These are phyloP conservation scores for Aspergillus sp. DNA, from an alignment of 2,329 filamentous ascomycete species.

Conservation along the genomic window DNA sequence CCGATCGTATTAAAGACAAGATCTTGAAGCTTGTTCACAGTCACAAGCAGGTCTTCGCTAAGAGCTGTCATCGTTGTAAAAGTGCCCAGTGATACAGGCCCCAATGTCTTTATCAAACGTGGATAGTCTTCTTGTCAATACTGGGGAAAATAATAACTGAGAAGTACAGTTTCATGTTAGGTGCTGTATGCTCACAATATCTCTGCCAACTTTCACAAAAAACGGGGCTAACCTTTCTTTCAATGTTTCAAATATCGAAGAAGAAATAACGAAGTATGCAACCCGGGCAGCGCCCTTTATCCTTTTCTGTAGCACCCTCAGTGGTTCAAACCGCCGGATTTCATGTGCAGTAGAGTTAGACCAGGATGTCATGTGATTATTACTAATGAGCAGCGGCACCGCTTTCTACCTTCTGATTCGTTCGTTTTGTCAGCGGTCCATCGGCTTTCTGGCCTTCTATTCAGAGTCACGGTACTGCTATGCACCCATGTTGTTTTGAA, in stretches of 20 bases:
- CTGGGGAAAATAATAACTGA: not conserved
- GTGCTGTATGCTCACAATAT: too few species aligned
- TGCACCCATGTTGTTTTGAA: not conserved
- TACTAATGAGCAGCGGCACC: not conserved
- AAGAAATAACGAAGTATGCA: not conserved
- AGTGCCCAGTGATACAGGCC: not conserved
- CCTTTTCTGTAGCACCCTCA: not conserved
- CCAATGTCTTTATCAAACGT: too few species aligned
- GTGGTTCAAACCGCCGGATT: not conserved
- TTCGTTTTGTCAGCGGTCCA: not conserved
- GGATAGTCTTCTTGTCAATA: not conserved
- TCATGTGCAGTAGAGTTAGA: not conserved
- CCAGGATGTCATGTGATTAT: not conserved
- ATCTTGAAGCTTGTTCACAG: conserved; percentile 98
- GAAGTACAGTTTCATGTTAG: not conserved
- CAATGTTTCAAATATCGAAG: not conserved
- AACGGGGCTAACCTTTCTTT: not conserved
- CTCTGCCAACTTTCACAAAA: not conserved
- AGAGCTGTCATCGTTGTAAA: conserved; percentile 76
- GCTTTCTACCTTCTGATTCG: not conserved
- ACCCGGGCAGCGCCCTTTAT: not conserved
- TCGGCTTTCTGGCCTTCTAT: not conserved
- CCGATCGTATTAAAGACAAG: conserved; percentile 99
- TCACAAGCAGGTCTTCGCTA: conserved; percentile 90
- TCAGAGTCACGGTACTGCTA: not conserved